A percentile compares a stretch with the other conserved stretches of the same genome.
Conservation (phyloP, 2,329 filamentous ascomycete species). For the Xylariomycetidae sp. region DNA sequence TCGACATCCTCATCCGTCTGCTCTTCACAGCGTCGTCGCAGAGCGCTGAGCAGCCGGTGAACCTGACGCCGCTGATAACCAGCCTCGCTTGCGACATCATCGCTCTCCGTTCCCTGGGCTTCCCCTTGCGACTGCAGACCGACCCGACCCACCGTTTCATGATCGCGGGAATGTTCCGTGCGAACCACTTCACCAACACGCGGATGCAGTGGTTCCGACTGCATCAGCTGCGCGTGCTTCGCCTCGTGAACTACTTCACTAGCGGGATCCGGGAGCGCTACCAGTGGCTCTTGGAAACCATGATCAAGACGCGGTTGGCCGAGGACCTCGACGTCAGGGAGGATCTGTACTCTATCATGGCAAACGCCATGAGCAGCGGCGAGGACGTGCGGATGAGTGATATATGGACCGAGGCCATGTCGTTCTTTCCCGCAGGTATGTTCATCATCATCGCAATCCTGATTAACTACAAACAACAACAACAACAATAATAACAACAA, state of each 20-base stretch:
- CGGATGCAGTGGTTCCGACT: too few species aligned
- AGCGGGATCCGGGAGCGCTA: slow-evolving; percentile 3
- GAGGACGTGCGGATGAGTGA: slow-evolving; percentile 21
- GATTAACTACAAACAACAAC: slow-evolving; percentile 13
- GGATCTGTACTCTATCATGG: slow-evolving; percentile 14
- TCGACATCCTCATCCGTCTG: slow-evolving; percentile 12
- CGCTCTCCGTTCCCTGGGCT: too few species aligned
- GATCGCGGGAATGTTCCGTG: too few species aligned
- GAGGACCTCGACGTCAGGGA: slow-evolving; percentile 7
- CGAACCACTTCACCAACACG: too few species aligned
- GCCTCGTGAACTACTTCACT: slow-evolving; percentile 7
- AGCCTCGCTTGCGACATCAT: slow-evolving; percentile 7
- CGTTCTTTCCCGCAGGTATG: slow-evolving; percentile 24
- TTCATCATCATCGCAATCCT: background rate
- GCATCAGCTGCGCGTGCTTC: too few species aligned
- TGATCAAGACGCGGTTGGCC: slow-evolving; percentile 11
- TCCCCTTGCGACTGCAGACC: too few species aligned
- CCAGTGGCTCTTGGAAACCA: slow-evolving; percentile 6
- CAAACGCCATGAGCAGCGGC: slow-evolving; percentile 7
- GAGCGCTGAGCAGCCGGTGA: too few species aligned
- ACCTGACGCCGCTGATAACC: slow-evolving; percentile 13
- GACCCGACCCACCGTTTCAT: too few species aligned
- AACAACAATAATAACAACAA: slow-evolving; percentile 14
- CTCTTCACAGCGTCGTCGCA: too few species aligned
- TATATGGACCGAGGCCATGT: slow-evolving; percentile 41